Base-by-base conservation (phyloP, 352 stramenopile genomes). In the Pythium rhizo-oryzae region DNA sequence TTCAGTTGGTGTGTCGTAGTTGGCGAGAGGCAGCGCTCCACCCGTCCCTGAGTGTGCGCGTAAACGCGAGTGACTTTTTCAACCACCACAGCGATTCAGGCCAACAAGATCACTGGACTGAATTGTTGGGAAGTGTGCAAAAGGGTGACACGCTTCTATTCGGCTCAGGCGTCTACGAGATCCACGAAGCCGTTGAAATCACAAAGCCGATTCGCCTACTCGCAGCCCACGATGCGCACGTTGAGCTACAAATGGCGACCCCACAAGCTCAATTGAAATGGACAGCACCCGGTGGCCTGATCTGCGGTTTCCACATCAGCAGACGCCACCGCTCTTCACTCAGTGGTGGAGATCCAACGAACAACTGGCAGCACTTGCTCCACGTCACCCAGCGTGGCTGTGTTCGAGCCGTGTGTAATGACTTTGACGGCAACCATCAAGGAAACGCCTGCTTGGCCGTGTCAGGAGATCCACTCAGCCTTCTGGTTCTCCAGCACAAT, bases 381-480 rank as follows among this genome's bases (percentile, higher is more conserved):
- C 78, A 80, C 52, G 75, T 91, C 3, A 72, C 74, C 4, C 62
- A 71, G 5, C 70, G 84, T 11, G 81, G 81, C 8, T 65, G 60
- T 19, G 33, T 94, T 16, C 78, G 82, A 12, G 80, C 88, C 1
- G 55, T 87, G 39, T 90, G 82, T 28, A 92, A 86, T 50, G 78
- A 92, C 39, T 86, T 94, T 69, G 80, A 90, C 33, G 84, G 83
- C 5, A 86, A 84, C 61, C 67, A 79, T 41, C 53, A 78, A 19
- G 85, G 86, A 2, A 92, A 94, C 23, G 80, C 84, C 11, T 92
- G 84, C 33, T 69, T 89, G 7, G 79, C 75, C 1, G 78, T 94
- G 1, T 88, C 81, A 16, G 86, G 82, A 2, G 65, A 69, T 13
- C 70, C 33, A 59, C 52, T 70, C 6, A 89, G 76, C 35, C 67